Percentiles rank a stretch among this genome's conserved stretches.
These are phyloP conservation scores for Boehmeria nivea DNA, from an alignment of 306 rosid genomes.

Conservation along the genomic window DNA sequence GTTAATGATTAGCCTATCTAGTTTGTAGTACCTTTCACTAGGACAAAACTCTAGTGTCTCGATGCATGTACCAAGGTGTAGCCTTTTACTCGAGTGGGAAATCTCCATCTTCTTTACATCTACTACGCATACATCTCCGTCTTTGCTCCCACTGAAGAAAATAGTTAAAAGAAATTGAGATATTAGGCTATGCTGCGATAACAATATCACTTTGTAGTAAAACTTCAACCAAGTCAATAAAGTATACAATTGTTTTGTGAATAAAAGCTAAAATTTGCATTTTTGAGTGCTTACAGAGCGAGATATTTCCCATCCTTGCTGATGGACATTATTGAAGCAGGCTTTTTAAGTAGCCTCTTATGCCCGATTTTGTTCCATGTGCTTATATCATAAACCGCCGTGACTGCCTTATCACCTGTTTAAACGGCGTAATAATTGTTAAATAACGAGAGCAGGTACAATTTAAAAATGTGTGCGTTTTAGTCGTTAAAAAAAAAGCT, in stretches of 20 bases:
- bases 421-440: neutral
- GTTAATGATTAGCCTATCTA: no score
- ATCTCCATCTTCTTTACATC: conserved; percentile 91
- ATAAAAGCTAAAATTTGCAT: neutral
- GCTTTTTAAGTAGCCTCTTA: conserved; percentile 76
- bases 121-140: conserved; percentile 81
- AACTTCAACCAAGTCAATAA: neutral
- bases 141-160: conserved; percentile 75
- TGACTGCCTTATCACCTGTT: conserved; percentile 60
- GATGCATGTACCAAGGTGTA: conserved; percentile 78
- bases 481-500: conserved; percentile 8
- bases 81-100: conserved; percentile 76
- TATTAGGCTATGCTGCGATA: neutral
- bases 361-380: conserved; percentile 87
- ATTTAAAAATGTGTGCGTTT: neutral
- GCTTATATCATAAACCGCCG: conserved; percentile 83
- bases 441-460: conserved; percentile 17
- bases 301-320: conserved; percentile 97
- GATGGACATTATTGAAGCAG: conserved; percentile 74
- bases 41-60: conserved; percentile 79
- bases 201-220: neutral
- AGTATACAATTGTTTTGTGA: neutral
- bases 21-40: conserved; percentile 63
- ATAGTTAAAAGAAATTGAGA: neutral
- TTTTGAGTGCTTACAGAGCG: conserved; percentile 60